A percentile compares a stretch with the other conserved stretches of the same genome.
These are phyloP conservation scores for Exutisphaerella laricina DNA, from an alignment of 2,329 filamentous ascomycete species.

Conservation along the genomic window DNA sequence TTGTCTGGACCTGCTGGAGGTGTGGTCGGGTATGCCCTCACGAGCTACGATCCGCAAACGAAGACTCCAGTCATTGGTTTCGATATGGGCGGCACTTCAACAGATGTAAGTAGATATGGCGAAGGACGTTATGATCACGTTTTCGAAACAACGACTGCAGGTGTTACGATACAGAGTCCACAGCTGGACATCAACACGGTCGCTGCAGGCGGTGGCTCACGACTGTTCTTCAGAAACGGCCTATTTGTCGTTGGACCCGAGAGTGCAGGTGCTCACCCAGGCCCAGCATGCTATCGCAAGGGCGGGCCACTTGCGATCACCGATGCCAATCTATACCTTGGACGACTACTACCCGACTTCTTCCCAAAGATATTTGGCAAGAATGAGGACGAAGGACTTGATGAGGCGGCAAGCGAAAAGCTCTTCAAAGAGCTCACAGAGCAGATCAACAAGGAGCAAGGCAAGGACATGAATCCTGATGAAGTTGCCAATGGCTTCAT, in stretches of 20 bases:
- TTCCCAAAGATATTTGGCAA: constrained; percentile 95
- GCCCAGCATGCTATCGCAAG: constrained; percentile 86
- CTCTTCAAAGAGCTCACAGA: constrained; percentile 70
- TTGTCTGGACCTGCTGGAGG: constrained; percentile 87
- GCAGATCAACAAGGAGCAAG: constrained; percentile 67
- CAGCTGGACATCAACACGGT: constrained; percentile 95
- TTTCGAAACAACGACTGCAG: constrained; percentile 88
- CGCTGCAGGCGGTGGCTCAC: constrained; percentile 79
- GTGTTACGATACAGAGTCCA: constrained; percentile 88
- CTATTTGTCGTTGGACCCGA: constrained; percentile 88
- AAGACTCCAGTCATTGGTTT: constrained; percentile 87
- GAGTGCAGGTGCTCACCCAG: constrained; percentile 81
- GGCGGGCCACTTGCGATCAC: constrained; percentile 88
- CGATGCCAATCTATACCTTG: constrained; percentile 82
- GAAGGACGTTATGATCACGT: constrained; percentile 86
- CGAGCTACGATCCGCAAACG: constrained; percentile 78
- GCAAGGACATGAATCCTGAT: constrained; percentile 65
- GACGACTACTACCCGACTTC: constrained; percentile 78
- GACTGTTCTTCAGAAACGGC: constrained; percentile 82
- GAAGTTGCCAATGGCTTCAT: constrained; percentile 87
- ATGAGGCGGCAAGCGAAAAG: constrained; percentile 67
- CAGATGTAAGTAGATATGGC: constrained; percentile 77
- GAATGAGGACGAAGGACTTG: constrained; percentile 75
- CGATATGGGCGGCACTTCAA: constrained; percentile 92
- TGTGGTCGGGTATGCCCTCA: constrained; percentile 87